phyloP scores from a whole-genome alignment of 2,329 filamentous ascomycete species.

The Colletotrichum zoysiae region DNA sequence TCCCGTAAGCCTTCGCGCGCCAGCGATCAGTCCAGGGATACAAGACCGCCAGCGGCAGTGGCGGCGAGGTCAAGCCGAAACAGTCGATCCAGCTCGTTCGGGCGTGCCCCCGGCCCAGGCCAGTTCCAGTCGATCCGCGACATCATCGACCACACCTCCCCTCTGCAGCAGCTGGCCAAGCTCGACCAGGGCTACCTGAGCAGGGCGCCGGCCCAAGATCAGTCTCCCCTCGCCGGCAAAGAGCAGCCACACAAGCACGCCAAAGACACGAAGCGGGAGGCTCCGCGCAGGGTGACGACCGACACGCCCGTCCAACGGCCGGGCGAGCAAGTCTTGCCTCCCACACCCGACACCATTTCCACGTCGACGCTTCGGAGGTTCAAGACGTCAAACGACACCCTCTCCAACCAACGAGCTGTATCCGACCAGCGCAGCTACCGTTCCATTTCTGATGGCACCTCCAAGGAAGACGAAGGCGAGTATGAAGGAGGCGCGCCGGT shows the following conservation, averaged over 20 bases:
- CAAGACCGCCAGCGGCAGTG: not conserved
- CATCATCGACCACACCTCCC: slow-evolving; percentile 60
- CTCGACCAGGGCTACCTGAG: slow-evolving; percentile 50
- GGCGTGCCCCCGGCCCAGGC: slow-evolving; percentile 47
- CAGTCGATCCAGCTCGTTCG: slow-evolving; percentile 49
- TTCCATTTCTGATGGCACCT: slow-evolving; percentile 47
- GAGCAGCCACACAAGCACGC: slow-evolving; percentile 46
- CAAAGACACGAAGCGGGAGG: slow-evolving; percentile 63
- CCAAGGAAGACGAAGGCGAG: slow-evolving; percentile 39
- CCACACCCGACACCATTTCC: slow-evolving; percentile 71
- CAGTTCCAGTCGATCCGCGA: slow-evolving; percentile 62
- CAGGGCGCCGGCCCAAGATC: slow-evolving; percentile 48
- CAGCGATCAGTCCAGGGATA: slow-evolving; percentile 1
- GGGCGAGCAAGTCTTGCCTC: slow-evolving; percentile 62
- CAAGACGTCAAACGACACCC: slow-evolving; percentile 64
- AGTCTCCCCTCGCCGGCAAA: slow-evolving; percentile 41
- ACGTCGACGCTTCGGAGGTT: slow-evolving; percentile 65
- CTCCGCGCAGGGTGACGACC: slow-evolving; percentile 62
- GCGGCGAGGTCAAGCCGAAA: slow-evolving; percentile 5
- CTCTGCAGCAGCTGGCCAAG: slow-evolving; percentile 64
- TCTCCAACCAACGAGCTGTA: slow-evolving; percentile 50
- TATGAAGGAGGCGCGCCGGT: slow-evolving; percentile 41
- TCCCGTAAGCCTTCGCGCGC: slow-evolving; percentile 14
- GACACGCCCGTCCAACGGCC: slow-evolving; percentile 58
- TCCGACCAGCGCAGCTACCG: slow-evolving; percentile 51